These are phyloP conservation scores for Aspergillus panamensis DNA, from an alignment of 495 filamentous ascomycete genomes.

Conservation along the genomic window DNA sequence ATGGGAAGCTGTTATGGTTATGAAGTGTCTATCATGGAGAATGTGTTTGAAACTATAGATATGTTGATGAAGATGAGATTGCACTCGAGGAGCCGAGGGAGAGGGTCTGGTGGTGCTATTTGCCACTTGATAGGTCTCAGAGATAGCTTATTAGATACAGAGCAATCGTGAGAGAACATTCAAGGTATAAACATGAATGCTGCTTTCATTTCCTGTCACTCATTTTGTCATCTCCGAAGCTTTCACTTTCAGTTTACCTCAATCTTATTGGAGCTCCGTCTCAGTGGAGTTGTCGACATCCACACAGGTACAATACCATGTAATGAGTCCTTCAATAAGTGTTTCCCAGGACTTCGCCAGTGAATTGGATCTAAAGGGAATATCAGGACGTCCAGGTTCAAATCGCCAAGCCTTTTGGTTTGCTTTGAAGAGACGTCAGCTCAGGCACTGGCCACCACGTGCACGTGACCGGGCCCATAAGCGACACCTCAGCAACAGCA, in stretches of 20 bases:
- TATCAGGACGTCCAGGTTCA: no score
- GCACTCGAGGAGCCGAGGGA: constrained; percentile 10
- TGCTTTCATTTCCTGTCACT: no score
- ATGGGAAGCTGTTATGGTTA: not conserved
- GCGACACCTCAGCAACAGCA: constrained; percentile 52
- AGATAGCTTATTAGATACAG: not conserved
- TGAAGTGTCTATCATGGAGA: not conserved
- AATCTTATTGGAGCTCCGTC: no score
- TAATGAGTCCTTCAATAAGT: no score
- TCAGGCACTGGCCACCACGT: constrained; percentile 15
- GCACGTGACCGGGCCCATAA: constrained; percentile 42
- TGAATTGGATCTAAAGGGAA: no score
- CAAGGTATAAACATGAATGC: no score
- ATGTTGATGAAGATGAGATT: constrained; percentile 15
- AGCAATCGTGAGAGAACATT: not conserved
- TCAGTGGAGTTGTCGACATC: no score
- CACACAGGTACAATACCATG: no score
- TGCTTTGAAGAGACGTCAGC: not conserved
- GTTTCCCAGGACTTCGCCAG: no score
- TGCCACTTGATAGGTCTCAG: constrained; percentile 5
- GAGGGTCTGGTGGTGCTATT: constrained; percentile 13
- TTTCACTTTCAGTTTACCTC: no score
- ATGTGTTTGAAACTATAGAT: constrained; percentile 1
- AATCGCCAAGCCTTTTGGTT: no score
- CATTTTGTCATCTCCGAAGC: no score